Evolutionary conservation across 2,329 filamentous ascomycete genomes (phyloP), one percentile per base, ranked within the genome.

Genomic region (Trichoderma guizhouense): DNA sequence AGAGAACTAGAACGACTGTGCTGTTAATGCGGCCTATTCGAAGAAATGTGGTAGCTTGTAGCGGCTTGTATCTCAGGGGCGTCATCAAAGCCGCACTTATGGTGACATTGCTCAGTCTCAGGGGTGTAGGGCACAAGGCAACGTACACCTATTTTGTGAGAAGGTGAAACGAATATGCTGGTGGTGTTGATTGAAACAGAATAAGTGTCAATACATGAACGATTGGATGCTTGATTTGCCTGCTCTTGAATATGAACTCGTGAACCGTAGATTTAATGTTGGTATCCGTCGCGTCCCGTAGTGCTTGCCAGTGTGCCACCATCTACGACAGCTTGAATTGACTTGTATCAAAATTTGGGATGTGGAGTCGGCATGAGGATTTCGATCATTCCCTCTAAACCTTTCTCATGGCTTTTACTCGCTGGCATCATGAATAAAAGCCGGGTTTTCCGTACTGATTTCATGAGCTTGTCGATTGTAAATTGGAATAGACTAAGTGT

Each of bases 111-210:
- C 21, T 6, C 11, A 51, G 11, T 24, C 43, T 21, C 2, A 53
- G 2, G 11, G 21, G 11, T 53, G 7, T 53, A 53, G 47, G 47
- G 47, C 7, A 53, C 9, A 6, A 53, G 47, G 21, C 2, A 24
- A 0, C 2, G 1, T 53, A 12, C 2, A 14, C 2, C 21, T 24
- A 24, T 53, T 24, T 0, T 85, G 2, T 78, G 76, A 8, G 90
- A 90, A 82, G 81, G n/a, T 86, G 82, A 8, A 89, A 87, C 69
- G 90, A 90, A 5, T 92, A 90, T 51, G 11, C 47, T 51, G 5
- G 12, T 51, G n/a, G 43, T 51, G 43, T 51, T 14, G 43, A 12
- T 51, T 12, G 9, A 21, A 51, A 2, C 24, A 51, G n/a, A n/a
- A 4, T 12, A 5, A 51, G n/a, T 1, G 43, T 51, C n/a, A 24